Evolutionary conservation across 306 rosid genomes (phyloP).

Genomic region (Prinsepia uniflora): DNA sequence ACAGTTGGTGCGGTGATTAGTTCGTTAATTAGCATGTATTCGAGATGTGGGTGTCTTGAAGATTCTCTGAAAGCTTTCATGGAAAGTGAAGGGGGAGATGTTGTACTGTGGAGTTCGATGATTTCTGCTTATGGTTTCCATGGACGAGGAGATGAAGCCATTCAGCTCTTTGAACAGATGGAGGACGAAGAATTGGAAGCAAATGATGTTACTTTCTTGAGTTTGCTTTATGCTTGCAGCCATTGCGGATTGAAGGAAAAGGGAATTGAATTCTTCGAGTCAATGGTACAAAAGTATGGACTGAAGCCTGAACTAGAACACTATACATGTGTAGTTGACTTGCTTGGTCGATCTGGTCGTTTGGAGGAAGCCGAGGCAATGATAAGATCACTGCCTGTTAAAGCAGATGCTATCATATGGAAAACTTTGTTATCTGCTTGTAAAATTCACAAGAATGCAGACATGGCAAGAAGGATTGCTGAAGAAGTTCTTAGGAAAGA

Average conservation of each 20-base stretch:
- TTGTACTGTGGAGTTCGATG: conserved; percentile 79
- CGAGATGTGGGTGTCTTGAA: conserved; percentile 75
- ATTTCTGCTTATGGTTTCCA: conserved; percentile 90
- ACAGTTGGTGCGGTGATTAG: conserved; percentile 54
- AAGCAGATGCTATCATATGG: conserved; percentile 80
- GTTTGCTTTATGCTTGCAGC: conserved; percentile 86
- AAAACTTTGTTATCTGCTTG: conserved; percentile 82
- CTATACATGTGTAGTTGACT: conserved; percentile 80
- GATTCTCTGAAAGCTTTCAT: conserved; percentile 64
- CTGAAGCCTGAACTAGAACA: conserved; percentile 68
- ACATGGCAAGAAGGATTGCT: conserved; percentile 65
- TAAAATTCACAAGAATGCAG: conserved; percentile 72
- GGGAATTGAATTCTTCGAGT: conserved; percentile 61
- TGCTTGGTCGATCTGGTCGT: conserved; percentile 77
- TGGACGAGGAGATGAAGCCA: conserved; percentile 74
- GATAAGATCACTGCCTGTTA: conserved; percentile 77
- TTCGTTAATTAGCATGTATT: conserved; percentile 84
- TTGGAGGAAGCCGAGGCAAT: conserved; percentile 74
- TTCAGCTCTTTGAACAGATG: conserved; percentile 65
- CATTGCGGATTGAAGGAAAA: conserved; percentile 79
- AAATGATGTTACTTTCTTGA: conserved; percentile 84
- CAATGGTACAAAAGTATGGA: conserved; percentile 62
- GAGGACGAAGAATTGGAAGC: conserved; percentile 52
- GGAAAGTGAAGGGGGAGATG: conserved; percentile 54
- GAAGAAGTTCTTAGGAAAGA: conserved; percentile 66